Base-by-base conservation (phyloP, 2,329 filamentous ascomycete species). In the Penicillium janthinellum region DNA sequence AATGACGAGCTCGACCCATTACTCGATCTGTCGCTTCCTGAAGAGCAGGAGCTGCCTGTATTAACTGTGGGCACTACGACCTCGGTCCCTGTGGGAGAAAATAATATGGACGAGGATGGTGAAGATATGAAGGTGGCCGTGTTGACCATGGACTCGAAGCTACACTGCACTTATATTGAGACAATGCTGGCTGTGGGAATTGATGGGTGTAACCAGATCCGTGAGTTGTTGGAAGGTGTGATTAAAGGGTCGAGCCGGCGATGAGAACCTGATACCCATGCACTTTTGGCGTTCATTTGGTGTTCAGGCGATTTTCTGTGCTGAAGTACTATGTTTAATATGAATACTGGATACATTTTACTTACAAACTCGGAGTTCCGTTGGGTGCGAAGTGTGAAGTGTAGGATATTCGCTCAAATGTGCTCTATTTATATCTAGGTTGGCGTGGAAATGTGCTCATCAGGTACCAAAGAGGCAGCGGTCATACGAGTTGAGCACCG, bases 131-230 rank as follows among this genome's bases (percentile, higher is more conserved):
- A 88, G 68, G 88, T 98, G 2, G 88, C 86, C 2, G 89, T 93
- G 6, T 78, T 96, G 64, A 84, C 93, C 12, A 90, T 96, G 83
- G 95, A 98, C 82, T 95, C 89, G 56, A 86, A 91, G 50, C 88
- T 96, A n/a, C 90, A 96, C 76, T 86, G 90, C 64, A 76, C 75
- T 15, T 85, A 92, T 58, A 73, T 98, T 60, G 94, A 99, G 79
- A 90, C 90, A 1, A 96, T 99, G 93, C 79, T 99, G 68, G 92
- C 91, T 0, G 92, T 96, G 1, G 94, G 90, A 0, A 87, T 97
- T 51, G 93, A 97, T 73, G 95, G 93, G 5, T 98, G 94, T 76
- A 92, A 89, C 77, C 89, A 93, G 73, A 88, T 98, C 41, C 85
- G 91, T 64, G 84, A 87, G 66, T 89, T 96, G 52, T 73, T 99